phyloP scores from a whole-genome alignment of 805 yeast genomes.

The Lachancea sp. region DNA sequence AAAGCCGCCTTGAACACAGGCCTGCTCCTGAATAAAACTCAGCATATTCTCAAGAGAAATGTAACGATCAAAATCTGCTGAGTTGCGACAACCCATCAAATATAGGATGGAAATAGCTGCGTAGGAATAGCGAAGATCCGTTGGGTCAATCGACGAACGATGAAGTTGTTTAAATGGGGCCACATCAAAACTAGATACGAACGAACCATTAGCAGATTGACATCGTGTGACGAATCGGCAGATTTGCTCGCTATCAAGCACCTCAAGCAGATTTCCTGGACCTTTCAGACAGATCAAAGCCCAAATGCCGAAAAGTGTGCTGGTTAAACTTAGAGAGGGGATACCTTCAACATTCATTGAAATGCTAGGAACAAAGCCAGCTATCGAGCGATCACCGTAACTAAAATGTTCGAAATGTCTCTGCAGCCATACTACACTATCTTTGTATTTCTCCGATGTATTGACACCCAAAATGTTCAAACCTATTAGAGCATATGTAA shows the following conservation, averaged over 20 bases:
- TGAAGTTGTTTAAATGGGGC: conserved; percentile 8
- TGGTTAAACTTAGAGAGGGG: conserved; percentile 52
- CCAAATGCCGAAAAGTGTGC: conserved; percentile 67
- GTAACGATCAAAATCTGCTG: conserved; percentile 27
- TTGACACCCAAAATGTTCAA: conserved; percentile 26
- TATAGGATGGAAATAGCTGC: conserved; percentile 61
- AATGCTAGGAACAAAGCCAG: conserved; percentile 28
- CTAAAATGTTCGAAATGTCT: conserved; percentile 23
- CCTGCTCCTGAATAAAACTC: conserved; percentile 33
- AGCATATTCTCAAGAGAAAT: conserved; percentile 40
- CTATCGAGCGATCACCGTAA: conserved; percentile 25
- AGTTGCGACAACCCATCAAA: conserved; percentile 35
- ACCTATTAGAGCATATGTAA: conserved; percentile 64
- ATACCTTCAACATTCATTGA: conserved; percentile 13
- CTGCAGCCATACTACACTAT: conserved; percentile 28
- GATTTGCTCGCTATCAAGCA: conserved; percentile 40
- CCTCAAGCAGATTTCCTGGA: conserved; percentile 33
- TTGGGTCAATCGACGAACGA: conserved; percentile 29
- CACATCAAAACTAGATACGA: conserved; percentile 39
- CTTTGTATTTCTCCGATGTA: conserved; percentile 26
- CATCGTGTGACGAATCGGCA: conserved; percentile 51
- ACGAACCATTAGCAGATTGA: conserved; percentile 56
- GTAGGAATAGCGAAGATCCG: conserved; percentile 68
- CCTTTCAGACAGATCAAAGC: conserved; percentile 47
- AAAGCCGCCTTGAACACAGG: conserved; percentile 64